phyloP scores from a whole-genome alignment of 148 eudicot species.

The Arctostaphylos glauca region DNA sequence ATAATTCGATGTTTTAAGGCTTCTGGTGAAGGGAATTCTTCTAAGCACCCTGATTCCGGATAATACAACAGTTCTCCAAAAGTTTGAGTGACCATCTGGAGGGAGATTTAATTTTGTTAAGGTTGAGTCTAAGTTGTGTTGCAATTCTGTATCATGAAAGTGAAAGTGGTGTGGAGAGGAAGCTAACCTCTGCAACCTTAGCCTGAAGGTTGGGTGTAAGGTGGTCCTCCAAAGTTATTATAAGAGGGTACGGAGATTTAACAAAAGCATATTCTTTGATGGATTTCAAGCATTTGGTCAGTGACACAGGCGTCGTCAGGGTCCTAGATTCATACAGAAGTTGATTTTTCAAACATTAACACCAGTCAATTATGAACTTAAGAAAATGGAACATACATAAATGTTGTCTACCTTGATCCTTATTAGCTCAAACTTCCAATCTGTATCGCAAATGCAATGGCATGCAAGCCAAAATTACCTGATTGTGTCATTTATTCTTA shows the following conservation, averaged over 20 bases:
- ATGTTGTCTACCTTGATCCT: background rate
- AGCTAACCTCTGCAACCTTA: constrained; percentile 43
- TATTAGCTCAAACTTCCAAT: background rate
- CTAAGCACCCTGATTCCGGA: constrained; percentile 39
- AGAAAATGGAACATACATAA: background rate
- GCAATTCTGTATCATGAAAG: background rate
- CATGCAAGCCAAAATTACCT: background rate
- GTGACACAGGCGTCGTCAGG: constrained; percentile 80
- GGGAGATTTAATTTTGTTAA: background rate
- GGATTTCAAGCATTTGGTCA: constrained; percentile 72
- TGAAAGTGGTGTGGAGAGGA: background rate
- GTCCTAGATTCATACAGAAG: constrained; percentile 48
- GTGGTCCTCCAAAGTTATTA: constrained; percentile 93
- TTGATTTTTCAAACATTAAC: constrained; percentile 4
- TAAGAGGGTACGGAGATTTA: constrained; percentile 77
- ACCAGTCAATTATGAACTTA: background rate
- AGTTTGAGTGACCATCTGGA: constrained; percentile 63
- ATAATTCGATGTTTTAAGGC: constrained; percentile 50
- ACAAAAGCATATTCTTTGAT: constrained; percentile 86
- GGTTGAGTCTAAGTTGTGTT: background rate
- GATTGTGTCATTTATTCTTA: background rate
- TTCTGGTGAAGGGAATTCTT: constrained; percentile 67
- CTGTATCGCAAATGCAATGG: background rate
- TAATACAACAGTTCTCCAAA: constrained; percentile 56
- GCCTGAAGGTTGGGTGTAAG: constrained; percentile 85